Conservation (phyloP, 306 rosid species). For the Herpetospermum pedunculosum region DNA sequence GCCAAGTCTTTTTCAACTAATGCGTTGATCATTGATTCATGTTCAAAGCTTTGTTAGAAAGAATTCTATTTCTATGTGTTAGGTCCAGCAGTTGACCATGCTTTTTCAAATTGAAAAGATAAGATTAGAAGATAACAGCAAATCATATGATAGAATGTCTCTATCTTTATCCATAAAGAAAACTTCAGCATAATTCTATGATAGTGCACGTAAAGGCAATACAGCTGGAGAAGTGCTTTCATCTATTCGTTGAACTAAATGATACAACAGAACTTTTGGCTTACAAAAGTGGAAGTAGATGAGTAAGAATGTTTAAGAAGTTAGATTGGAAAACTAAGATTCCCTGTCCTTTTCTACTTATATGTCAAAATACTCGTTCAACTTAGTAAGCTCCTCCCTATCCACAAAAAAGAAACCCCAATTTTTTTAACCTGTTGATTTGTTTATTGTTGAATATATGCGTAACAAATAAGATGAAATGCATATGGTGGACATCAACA, state of each 20-base stretch:
- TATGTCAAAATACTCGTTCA: background rate
- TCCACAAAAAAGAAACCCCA: background rate
- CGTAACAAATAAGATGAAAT: background rate
- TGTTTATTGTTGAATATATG: background rate
- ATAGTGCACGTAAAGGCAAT: background rate
- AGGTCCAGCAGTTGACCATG: background rate
- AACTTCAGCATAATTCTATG: constrained; percentile 1
- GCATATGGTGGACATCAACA: background rate
- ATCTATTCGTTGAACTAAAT: background rate
- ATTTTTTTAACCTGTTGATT: background rate
- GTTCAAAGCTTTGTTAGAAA: background rate
- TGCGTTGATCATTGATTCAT: background rate
- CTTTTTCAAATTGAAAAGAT: constrained; percentile 4
- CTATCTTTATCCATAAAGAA: constrained; percentile 3
- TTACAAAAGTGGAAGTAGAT: background rate
- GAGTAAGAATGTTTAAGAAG: background rate
- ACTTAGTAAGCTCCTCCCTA: background rate
- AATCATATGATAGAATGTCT: background rate
- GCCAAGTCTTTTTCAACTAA: background rate
- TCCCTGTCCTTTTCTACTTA: background rate
- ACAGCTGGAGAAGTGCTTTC: background rate
- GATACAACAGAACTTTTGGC: background rate
- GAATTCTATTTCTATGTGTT: background rate
- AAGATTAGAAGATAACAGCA: constrained; percentile 4
- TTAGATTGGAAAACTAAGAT: background rate